Evolutionary conservation across 306 rosid species (phyloP).

Genomic region (Ormosia semicastrata): DNA sequence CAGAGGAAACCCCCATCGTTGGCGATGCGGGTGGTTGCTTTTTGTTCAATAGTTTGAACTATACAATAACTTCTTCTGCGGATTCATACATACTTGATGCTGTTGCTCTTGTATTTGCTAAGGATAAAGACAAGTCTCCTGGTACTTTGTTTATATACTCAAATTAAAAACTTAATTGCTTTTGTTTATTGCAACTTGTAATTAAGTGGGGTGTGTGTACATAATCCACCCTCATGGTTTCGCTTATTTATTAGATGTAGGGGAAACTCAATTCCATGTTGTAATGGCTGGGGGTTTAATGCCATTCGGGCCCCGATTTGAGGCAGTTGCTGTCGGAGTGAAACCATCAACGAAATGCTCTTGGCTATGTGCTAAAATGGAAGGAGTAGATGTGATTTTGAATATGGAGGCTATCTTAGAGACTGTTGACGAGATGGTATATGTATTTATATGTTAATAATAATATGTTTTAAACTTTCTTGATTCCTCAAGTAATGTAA

Average conservation of each 20-base stretch:
- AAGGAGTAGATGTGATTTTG: constrained; percentile 29
- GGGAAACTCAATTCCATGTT: constrained; percentile 42
- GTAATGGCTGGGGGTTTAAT: constrained; percentile 42
- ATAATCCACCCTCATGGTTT: background rate
- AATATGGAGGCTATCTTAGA: constrained; percentile 26
- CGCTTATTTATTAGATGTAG: constrained; percentile 17
- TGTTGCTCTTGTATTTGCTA: constrained; percentile 56
- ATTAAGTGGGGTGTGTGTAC: background rate
- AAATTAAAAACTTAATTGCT: background rate
- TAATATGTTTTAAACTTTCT: background rate
- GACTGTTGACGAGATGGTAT: constrained; percentile 33
- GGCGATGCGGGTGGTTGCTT: constrained; percentile 58
- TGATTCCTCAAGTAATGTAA: background rate
- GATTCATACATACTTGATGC: constrained; percentile 34
- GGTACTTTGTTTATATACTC: constrained; percentile 32
- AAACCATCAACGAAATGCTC: background rate
- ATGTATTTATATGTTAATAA: background rate
- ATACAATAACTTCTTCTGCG: constrained; percentile 20
- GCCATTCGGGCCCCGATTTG: constrained; percentile 38
- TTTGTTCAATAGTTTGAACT: constrained; percentile 28
- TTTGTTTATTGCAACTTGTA: background rate
- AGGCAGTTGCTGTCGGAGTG: constrained; percentile 26
- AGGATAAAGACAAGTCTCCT: constrained; percentile 36
- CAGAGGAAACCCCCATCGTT: constrained; percentile 50
- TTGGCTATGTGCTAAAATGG: constrained; percentile 39